phyloP scores from a whole-genome alignment of 306 rosid genomes.

The Spatholobus suberectus region DNA sequence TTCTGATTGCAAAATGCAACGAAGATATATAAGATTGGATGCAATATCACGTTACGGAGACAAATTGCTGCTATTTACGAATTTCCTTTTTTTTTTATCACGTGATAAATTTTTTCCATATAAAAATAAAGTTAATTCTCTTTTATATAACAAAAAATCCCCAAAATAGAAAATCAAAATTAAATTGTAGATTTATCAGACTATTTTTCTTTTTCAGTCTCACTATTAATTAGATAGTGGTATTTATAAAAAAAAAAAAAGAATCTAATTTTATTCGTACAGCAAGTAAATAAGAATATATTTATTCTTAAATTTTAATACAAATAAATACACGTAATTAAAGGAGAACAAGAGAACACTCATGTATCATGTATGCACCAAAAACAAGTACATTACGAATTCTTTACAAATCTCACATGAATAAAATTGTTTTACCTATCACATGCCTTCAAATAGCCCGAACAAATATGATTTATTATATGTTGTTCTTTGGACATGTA shows the following conservation, averaged over 20 bases:
- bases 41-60: neutral
- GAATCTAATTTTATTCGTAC: neutral
- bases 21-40: constrained; percentile 16
- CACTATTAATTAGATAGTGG: neutral
- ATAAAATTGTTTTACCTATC: neutral
- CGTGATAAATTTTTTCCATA: neutral
- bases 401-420: neutral
- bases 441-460: neutral
- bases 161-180: neutral
- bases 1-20: constrained; percentile 35
- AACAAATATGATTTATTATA: neutral
- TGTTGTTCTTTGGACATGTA: neutral
- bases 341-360: neutral
- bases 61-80: constrained; percentile 3
- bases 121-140: neutral
- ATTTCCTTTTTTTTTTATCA: neutral
- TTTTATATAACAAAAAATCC: neutral
- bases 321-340: neutral
- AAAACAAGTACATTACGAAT: neutral
- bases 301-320: neutral
- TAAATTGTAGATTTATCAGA: neutral
- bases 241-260: neutral
- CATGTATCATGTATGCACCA: no score
- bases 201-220: neutral
- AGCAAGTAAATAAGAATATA: neutral